Base-by-base conservation (phyloP, 2,329 filamentous ascomycete genomes). In the Alternaria sp. region DNA sequence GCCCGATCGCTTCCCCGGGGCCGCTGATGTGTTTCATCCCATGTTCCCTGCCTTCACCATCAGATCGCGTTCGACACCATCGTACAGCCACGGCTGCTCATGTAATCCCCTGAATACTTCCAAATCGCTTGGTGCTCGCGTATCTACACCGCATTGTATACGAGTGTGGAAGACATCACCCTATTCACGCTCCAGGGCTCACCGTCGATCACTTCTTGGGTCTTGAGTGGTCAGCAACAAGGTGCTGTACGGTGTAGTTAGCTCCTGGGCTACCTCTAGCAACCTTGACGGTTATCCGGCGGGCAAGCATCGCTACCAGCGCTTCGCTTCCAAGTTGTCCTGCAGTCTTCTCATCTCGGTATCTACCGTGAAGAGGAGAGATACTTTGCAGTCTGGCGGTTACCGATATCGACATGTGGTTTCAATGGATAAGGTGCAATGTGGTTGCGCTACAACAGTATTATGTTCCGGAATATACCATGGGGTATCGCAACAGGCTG, bases 41-140 rank as follows among this genome's bases (percentile, higher is more conserved):
- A 59, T 63, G 54, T 59, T 59, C 64, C 62, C 57, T 63, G 54
- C 36, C 30, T 22, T 49, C 43, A 34, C 43, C 51, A 51, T 52
- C 63, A 16, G 38, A 60, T 54, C 59, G 28, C 32, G 42, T 54
- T 57, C 49, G 54, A 58, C 52, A 36, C 54, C 58, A 36, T 26
- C 61, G 61, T 54, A 43, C 51, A 56, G 59, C 16, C 38, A 44
- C 57, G 51, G 42, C 55, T 46, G 11, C 26, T 46, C 51, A 49
- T 26, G 22, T 43, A 52, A 46, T 47, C 41, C 24, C 36, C 53
- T 51, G 39, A 36, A 41, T 22, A 36, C 41, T 55, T 49, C 32
- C 30, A 39, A 9, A 44, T 46, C 3, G 53, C 22, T 24, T 34
- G n/a, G 26, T 32, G 26, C 53, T 51, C 41, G 47, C 18, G 42